These are phyloP conservation scores for Syzygium aromaticum DNA, from an alignment of 345 rosid species.

Conservation along the genomic window DNA sequence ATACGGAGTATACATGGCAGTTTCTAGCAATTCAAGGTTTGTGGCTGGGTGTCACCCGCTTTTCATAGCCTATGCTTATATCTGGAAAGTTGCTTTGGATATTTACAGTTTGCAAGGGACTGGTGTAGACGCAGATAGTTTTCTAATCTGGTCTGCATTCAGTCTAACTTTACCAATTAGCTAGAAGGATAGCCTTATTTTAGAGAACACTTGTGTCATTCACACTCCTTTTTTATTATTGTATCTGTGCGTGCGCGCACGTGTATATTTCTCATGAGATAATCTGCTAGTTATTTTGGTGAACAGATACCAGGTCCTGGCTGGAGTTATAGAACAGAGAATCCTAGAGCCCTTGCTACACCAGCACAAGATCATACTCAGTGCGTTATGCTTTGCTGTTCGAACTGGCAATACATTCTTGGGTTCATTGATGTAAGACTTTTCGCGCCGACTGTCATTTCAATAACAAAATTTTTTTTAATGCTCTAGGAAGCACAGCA, in stretches of 20 bases:
- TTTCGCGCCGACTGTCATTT: neutral
- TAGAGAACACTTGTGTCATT: neutral
- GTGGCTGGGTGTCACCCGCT: neutral
- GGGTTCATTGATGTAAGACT: conserved; percentile 89
- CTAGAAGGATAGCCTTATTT: neutral
- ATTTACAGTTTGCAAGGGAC: neutral
- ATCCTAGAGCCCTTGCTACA: conserved; percentile 88
- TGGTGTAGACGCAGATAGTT: neutral
- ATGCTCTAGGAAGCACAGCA: neutral
- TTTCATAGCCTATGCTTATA: neutral
- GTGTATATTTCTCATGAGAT: neutral
- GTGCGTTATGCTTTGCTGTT: conserved; percentile 86
- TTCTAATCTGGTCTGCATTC: neutral
- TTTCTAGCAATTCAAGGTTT: conserved; percentile 95
- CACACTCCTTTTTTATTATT: neutral
- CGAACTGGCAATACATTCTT: conserved; percentile 96
- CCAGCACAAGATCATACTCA: conserved; percentile 72
- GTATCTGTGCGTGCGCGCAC: too few species aligned
- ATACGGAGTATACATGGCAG: conserved; percentile 93
- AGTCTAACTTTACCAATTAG: neutral
- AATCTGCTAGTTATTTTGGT: neutral
- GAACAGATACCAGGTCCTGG: conserved; percentile 88
- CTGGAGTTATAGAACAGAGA: conserved; percentile 97
- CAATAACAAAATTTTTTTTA: neutral
- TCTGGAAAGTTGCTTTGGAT: neutral